phyloP scores from a whole-genome alignment of 345 rosid species.

The Nephelium lappaceum region DNA sequence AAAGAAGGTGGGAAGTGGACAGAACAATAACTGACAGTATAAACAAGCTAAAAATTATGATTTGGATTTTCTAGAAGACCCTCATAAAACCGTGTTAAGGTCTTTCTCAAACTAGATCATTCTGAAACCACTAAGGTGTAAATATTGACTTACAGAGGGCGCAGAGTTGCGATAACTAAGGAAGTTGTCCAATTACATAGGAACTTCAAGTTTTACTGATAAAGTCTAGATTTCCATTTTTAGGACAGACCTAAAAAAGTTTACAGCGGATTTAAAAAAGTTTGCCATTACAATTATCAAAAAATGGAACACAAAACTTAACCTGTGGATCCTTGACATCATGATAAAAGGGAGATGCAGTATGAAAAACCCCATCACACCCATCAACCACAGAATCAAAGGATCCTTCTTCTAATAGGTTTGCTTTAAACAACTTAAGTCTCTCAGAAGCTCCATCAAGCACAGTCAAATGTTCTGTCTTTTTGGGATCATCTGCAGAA shows the following conservation, averaged over 20 bases:
- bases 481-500: slow-evolving; percentile 63
- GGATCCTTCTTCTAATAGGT: slow-evolving; percentile 74
- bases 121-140: not conserved
- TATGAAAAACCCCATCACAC: slow-evolving; percentile 85
- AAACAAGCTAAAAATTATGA: not conserved
- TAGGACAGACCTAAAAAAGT: not conserved
- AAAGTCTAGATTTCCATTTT: not conserved
- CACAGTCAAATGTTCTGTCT: slow-evolving; percentile 63
- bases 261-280: not conserved
- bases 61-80: not conserved
- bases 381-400: slow-evolving; percentile 70
- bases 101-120: not conserved
- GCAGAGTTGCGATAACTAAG: not conserved
- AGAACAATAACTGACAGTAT: not conserved
- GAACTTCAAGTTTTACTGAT: not conserved
- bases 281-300: not conserved
- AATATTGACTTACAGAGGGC: too few species aligned
- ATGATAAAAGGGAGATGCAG: slow-evolving; percentile 77
- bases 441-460: slow-evolving; percentile 82
- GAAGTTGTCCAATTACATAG: not conserved
- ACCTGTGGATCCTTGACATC: slow-evolving; percentile 93
- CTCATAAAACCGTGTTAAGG: not conserved
- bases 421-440: slow-evolving; percentile 73
- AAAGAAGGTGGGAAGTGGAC: not conserved
- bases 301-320: slow-evolving; percentile 9